Base-by-base conservation (phyloP, 2,329 filamentous ascomycete species). In the Fusarium albosuccineum region DNA sequence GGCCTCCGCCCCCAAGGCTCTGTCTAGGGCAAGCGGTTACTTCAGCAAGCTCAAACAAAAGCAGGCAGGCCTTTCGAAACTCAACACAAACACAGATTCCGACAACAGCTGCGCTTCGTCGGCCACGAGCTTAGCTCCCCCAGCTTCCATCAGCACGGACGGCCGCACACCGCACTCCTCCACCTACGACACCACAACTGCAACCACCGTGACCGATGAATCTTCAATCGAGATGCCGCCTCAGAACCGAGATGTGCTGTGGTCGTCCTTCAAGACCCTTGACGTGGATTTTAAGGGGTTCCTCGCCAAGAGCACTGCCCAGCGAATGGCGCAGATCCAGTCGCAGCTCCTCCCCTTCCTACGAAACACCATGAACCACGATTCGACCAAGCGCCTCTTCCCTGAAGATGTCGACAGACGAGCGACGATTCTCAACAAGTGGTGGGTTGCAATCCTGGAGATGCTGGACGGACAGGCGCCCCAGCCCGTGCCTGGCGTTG, bases 371-470 rank as follows among this genome's bases (percentile, higher is more conserved):
- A 86, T 87, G 62, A 81, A 86, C 34, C 90, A 95, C 73, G 81
- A 87, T 2, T 93, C 92, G 9, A 91, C 88, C 71, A 81, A 79
- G 61, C 75, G 76, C 14, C 82, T 97, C 45, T 82, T 87, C n/a
- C 85, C 92, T 2, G 93, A 97, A 79, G 93, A 97, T 75, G 79
- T 97, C 44, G 94, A 97, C 73, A 87, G 91, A 36, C 87, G 94
- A 62, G 87, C 91, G 3, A 89, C 89, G 44, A 92, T 97, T 48
- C 81, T 97, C 60, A 93, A 96, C 76, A 94, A 92, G 75, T 97
- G 94, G 94, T 97, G 94, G 94, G 90, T 85, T 42, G 90, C 88
- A 2, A 82, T 97, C 39, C 80, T 97, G 57, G 93, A 96, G 62
- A 89, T 97, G 82, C 86, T 97, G 26, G 90, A 94, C 68, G 91